phyloP scores from a whole-genome alignment of 352 stramenopile genomes.

The Globisporangium spiculum region DNA sequence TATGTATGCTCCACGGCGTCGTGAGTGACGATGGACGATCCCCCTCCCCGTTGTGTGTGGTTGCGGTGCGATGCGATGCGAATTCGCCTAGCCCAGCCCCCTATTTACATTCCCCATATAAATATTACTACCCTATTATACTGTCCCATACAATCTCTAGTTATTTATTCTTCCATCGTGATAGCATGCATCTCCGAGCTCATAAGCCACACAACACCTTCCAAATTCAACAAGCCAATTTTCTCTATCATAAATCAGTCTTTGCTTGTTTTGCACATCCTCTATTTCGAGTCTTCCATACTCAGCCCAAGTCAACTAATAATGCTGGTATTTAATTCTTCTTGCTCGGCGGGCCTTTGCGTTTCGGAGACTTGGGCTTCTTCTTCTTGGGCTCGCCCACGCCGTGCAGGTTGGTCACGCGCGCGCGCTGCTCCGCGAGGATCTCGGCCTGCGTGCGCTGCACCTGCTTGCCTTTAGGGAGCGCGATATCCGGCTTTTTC shows the following conservation, averaged over 20 bases:
- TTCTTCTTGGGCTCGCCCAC: conserved; percentile 62
- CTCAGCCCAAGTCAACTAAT: not conserved
- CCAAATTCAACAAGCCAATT: not conserved
- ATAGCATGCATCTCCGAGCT: not conserved
- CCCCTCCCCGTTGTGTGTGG: conserved; percentile 30
- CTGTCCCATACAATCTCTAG: conserved; percentile 33
- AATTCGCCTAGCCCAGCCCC: conserved; percentile 39
- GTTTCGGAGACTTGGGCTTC: conserved; percentile 63
- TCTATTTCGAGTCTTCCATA: not conserved
- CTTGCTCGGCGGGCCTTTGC: conserved; percentile 59
- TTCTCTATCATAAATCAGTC: not conserved
- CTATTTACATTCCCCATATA: conserved; percentile 83
- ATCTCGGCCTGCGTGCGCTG: conserved; percentile 80
- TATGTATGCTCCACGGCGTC: conserved; percentile 7
- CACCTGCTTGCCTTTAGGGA: conserved; percentile 49
- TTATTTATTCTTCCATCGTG: conserved; percentile 21
- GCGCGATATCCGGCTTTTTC: conserved; percentile 75
- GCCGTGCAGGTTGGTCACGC: conserved; percentile 56
- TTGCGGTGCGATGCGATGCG: conserved; percentile 26
- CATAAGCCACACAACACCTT: not conserved
- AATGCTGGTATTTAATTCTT: conserved; percentile 21
- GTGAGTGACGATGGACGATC: conserved; percentile 13
- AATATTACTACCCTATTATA: conserved; percentile 61
- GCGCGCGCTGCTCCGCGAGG: conserved; percentile 66
- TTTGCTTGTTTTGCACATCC: conserved; percentile 2